These are phyloP conservation scores for Pigoraptor vietnamica DNA, from an alignment of 78 protist species.

Conservation along the genomic window DNA sequence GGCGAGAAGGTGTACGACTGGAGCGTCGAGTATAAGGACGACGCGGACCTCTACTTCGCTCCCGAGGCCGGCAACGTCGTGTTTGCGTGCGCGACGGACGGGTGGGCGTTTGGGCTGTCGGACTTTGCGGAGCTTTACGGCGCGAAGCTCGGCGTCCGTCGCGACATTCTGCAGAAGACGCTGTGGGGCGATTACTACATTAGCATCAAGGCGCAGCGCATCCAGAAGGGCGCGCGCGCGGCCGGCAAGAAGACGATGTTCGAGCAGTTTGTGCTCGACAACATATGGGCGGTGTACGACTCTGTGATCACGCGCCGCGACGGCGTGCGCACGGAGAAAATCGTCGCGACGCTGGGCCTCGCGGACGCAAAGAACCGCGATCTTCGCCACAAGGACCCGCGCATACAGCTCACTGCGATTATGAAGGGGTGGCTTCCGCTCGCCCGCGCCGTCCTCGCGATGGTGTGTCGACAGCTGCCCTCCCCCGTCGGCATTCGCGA, in stretches of 20 bases:
- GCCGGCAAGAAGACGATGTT: conserved; percentile 69
- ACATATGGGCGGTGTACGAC: conserved; percentile 70
- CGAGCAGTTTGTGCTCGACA: conserved; percentile 75
- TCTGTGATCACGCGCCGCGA: conserved; percentile 8
- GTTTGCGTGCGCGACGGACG: conserved; percentile 81
- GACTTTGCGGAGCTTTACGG: conserved; percentile 54
- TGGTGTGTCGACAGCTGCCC: conserved; percentile 9
- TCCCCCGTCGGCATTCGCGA: background rate
- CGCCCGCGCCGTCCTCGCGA: conserved; percentile 45
- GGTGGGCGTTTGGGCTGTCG: conserved; percentile 73
- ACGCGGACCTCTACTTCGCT: conserved; percentile 44
- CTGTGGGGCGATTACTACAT: conserved; percentile 92
- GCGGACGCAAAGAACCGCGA: background rate
- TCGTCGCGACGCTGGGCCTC: conserved; percentile 48
- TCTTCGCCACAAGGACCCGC: background rate
- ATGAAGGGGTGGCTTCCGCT: conserved; percentile 86
- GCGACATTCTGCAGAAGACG: conserved; percentile 37
- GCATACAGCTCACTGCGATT: conserved; percentile 8
- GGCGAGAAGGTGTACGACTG: background rate
- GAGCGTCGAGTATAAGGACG: conserved; percentile 5
- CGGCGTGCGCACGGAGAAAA: conserved; percentile 47
- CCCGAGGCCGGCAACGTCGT: conserved; percentile 93
- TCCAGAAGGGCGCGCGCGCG: background rate
- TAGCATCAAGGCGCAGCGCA: conserved; percentile 8
- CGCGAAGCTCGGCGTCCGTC: conserved; percentile 46